A percentile compares a stretch with the other conserved stretches of the same genome.
Evolutionary conservation across 2,329 filamentous ascomycete genomes (phyloP).

Genomic region (Colletotrichum sp.): DNA sequence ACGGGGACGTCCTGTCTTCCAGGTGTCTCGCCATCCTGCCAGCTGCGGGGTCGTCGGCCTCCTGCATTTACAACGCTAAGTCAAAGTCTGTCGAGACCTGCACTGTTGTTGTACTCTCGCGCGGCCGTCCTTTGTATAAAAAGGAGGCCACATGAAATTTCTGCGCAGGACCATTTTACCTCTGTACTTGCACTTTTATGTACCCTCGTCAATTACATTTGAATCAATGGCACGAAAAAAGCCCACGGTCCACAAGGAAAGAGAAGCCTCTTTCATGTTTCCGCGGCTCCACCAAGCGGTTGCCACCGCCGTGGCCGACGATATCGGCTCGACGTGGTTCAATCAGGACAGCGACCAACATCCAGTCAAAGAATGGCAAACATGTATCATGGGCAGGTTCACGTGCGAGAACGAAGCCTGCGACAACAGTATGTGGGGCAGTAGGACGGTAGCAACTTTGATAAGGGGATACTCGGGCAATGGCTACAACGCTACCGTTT

Average conservation of each 20-base stretch:
- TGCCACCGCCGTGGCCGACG: slow-evolving; percentile 1
- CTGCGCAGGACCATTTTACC: not conserved
- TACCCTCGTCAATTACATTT: not conserved
- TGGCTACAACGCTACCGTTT: slow-evolving; percentile 41
- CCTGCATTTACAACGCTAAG: not conserved
- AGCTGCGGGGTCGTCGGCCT: not conserved
- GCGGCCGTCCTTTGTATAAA: not conserved
- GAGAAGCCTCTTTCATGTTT: not conserved
- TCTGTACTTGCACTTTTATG: not conserved
- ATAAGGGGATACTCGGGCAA: slow-evolving; percentile 34
- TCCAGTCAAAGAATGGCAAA: slow-evolving; percentile 26
- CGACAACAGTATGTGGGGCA: slow-evolving; percentile 30
- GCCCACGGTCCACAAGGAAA: not conserved
- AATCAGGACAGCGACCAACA: slow-evolving; percentile 22
- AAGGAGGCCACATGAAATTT: not conserved
- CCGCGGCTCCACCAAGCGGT: not conserved
- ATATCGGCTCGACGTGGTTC: slow-evolving; percentile 25
- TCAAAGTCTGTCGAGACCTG: not conserved
- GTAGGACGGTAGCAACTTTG: slow-evolving; percentile 35
- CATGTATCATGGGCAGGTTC: slow-evolving; percentile 37
- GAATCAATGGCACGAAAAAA: not conserved
- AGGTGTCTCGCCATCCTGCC: not conserved
- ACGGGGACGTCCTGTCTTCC: not conserved
- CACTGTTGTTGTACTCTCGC: not conserved
- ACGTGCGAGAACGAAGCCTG: slow-evolving; percentile 32